These are phyloP conservation scores for Tanacetum coccineum DNA, from an alignment of 129 eudicot species.

Conservation along the genomic window DNA sequence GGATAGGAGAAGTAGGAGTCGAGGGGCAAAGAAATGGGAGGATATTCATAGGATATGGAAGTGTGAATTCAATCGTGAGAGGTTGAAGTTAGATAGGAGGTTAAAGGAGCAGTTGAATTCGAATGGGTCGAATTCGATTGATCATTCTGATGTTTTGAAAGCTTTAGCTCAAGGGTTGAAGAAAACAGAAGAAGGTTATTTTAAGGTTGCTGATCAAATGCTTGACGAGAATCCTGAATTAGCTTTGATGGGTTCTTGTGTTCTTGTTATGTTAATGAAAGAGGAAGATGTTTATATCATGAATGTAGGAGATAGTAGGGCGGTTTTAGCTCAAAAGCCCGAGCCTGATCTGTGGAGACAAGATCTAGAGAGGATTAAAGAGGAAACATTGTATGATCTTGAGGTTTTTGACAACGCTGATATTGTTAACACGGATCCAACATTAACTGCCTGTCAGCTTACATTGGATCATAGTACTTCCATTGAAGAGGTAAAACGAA, in stretches of 20 bases:
- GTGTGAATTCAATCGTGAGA: slow-evolving; percentile 78
- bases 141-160: slow-evolving; percentile 76
- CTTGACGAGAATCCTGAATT: slow-evolving; percentile 87
- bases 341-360: slow-evolving; percentile 87
- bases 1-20: slow-evolving; percentile 37
- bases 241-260: slow-evolving; percentile 97
- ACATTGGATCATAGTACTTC: slow-evolving; percentile 92
- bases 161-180: slow-evolving; percentile 72
- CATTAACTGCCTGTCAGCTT: slow-evolving; percentile 72
- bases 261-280: slow-evolving; percentile 95
- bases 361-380: slow-evolving; percentile 90
- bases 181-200: slow-evolving; percentile 86
- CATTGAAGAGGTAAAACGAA: slow-evolving; percentile 56
- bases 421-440: slow-evolving; percentile 28
- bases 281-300: slow-evolving; percentile 96
- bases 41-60: slow-evolving; percentile 94
- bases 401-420: slow-evolving; percentile 58
- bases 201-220: slow-evolving; percentile 89
- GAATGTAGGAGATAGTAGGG: slow-evolving; percentile 97
- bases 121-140: slow-evolving; percentile 38
- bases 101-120: slow-evolving; percentile 61
- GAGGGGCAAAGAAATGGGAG: slow-evolving; percentile 75
- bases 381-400: slow-evolving; percentile 84
- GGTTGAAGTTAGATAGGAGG: slow-evolving; percentile 83
- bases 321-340: slow-evolving; percentile 74